Evolutionary conservation across 768 basidiomycete species (phyloP), one percentile per base, ranked within the genome.

Genomic region (Hypholoma fasciculare): DNA sequence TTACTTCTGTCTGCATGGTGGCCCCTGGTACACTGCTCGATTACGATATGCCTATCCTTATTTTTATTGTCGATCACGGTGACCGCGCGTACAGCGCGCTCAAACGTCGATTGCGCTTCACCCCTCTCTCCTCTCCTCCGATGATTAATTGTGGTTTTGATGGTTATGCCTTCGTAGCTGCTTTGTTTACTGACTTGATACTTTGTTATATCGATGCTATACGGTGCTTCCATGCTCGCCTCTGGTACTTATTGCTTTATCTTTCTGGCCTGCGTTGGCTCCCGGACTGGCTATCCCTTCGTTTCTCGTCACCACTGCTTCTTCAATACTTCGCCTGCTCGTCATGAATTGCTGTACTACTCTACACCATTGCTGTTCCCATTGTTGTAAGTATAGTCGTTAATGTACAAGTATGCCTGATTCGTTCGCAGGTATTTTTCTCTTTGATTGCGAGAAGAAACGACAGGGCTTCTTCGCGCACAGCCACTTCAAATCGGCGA

Each of bases 311-410:
- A 14, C 40, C 40, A 6, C 5, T 42, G 40, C 16, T 42, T 42
- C 40, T 42, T 42, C 23, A 23, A 23, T 42, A 14, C 7, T 42
- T 42, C 40, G 13, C 40, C 7, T 9, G 16, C 40, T 42, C 40
- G 52, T 52, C 52, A n/a, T 40, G 39, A 52, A 39, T 42, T n/a
- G 39, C 23, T 54, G 44, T 47, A 54, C 51, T 54, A 30, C 43
- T 38, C 19, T 46, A 54, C n/a, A 47, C 42, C 44, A 30, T 47
- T 46, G 30, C 30, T 26, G 19, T 34, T 7, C 39, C 39, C 20
- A 34, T 27, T 52, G 52, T 47, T 54, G 53, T 54, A 54, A 54
- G 53, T 44, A 54, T 47, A 54, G 44, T 30, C 44, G 40, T 47
- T 44, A 47, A 36, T 54, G 53, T 54, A 54, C 53, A 46, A 42